phyloP scores from a whole-genome alignment of 2,329 filamentous ascomycete genomes.

The Colletotrichum australisinense region DNA sequence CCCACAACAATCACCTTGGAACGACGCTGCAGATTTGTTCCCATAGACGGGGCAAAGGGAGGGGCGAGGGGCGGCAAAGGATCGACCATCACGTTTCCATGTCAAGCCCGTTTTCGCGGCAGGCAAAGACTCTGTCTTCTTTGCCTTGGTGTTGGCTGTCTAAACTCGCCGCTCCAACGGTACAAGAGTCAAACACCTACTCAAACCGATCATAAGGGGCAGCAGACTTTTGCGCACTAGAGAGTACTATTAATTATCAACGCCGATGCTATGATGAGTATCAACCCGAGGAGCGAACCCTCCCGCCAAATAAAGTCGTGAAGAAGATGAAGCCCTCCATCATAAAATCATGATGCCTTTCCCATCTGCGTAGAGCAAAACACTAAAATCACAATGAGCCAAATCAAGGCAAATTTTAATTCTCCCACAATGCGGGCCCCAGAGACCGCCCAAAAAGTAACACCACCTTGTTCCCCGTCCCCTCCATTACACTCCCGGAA shows the following conservation, averaged over 20 bases:
- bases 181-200: no score
- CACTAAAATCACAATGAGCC: constrained; percentile 2
- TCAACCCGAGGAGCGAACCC: constrained; percentile 18
- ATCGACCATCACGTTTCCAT: not conserved
- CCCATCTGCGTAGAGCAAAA: not conserved
- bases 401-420: constrained; percentile 3
- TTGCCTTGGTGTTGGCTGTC: not conserved
- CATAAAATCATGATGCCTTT: constrained; percentile 31
- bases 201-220: no score
- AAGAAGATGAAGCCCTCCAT: constrained; percentile 12
- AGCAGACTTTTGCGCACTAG: not conserved
- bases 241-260: constrained; percentile 17
- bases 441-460: not conserved
- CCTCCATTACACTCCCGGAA: not conserved
- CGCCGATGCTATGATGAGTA: constrained; percentile 36
- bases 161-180: no score
- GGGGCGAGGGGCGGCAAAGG: not conserved
- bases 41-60: not conserved
- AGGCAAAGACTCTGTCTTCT: not conserved
- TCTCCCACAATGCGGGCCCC: constrained; percentile 9
- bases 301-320: constrained; percentile 25
- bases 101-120: not conserved
- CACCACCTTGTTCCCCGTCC: not conserved
- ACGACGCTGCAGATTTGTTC: not conserved
- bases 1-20: not conserved